phyloP scores from a whole-genome alignment of 2,329 filamentous ascomycete genomes.

The Monosporascus sp. region DNA sequence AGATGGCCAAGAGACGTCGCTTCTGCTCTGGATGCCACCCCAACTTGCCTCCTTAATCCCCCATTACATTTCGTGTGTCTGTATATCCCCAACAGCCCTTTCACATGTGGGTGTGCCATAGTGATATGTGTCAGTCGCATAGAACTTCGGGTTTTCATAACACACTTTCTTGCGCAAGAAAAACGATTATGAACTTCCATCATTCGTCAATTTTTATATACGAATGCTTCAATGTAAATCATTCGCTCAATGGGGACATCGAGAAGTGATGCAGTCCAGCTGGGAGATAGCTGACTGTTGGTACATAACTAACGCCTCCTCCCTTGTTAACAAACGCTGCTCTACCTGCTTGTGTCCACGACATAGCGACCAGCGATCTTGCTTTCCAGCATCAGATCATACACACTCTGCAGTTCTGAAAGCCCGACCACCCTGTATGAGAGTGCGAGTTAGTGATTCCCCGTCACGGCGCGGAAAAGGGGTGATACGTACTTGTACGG shows the following conservation, averaged over 20 bases:
- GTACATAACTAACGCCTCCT: neutral
- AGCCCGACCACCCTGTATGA: neutral
- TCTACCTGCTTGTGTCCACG: slow-evolving; percentile 1
- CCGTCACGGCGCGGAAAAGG: neutral
- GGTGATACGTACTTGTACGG: slow-evolving; percentile 62
- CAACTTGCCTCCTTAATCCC: no score
- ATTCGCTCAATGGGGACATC: neutral
- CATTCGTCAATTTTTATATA: neutral
- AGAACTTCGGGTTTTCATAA: no score
- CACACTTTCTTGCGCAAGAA: no score
- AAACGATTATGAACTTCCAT: neutral
- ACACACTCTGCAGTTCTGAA: neutral
- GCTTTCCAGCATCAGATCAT: neutral
- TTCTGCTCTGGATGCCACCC: no score
- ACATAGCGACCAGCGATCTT: slow-evolving; percentile 1
- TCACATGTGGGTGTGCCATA: no score
- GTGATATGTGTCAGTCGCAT: no score
- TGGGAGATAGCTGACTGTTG: neutral
- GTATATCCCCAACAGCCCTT: no score
- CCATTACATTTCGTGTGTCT: no score
- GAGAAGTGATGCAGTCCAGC: neutral
- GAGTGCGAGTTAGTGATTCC: neutral
- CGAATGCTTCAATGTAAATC: neutral
- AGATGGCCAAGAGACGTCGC: neutral
- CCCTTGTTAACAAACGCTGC: neutral